phyloP scores from a whole-genome alignment of 140 eudicot genomes.

The Stevia rebaudiana region DNA sequence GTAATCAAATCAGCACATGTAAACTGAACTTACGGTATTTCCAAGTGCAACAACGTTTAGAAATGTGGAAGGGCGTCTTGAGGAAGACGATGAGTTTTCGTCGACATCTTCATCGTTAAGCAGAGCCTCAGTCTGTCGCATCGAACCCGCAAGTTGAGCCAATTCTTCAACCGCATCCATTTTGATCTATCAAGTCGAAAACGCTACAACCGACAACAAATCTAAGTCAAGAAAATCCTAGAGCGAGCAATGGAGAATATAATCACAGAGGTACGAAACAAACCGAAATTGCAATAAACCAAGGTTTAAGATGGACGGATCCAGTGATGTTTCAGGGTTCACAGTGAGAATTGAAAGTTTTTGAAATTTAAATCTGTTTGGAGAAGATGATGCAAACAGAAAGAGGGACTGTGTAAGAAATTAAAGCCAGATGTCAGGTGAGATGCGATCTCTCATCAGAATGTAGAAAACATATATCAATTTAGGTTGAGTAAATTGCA shows the following conservation, averaged over 20 bases:
- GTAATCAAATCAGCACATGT: no score
- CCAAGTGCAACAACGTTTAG: conserved; percentile 73
- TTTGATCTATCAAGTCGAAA: conserved; percentile 9
- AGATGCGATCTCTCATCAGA: not conserved
- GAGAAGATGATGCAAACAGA: not conserved
- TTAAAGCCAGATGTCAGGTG: no score
- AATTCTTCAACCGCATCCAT: conserved; percentile 70
- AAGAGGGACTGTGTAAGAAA: not conserved
- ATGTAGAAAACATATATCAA: not conserved
- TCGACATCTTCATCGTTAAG: conserved; percentile 61
- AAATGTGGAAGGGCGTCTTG: conserved; percentile 61
- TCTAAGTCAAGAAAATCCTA: conserved; percentile 14
- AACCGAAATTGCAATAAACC: conserved; percentile 3
- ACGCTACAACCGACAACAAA: not conserved
- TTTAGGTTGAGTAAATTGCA: not conserved
- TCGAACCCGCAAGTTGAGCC: conserved; percentile 46
- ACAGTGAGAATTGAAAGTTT: conserved; percentile 10
- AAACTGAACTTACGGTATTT: conserved; percentile 34
- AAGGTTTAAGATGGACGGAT: conserved; percentile 18
- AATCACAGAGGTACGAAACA: not conserved
- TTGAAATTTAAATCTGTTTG: not conserved
- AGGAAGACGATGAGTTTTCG: conserved; percentile 33
- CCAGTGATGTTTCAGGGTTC: no score
- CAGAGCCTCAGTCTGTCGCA: conserved; percentile 58
- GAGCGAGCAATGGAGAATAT: conserved; percentile 14